These are phyloP conservation scores for Gracilaria gracilis DNA, from an alignment of 23 red algal genomes.

Conservation along the genomic window DNA sequence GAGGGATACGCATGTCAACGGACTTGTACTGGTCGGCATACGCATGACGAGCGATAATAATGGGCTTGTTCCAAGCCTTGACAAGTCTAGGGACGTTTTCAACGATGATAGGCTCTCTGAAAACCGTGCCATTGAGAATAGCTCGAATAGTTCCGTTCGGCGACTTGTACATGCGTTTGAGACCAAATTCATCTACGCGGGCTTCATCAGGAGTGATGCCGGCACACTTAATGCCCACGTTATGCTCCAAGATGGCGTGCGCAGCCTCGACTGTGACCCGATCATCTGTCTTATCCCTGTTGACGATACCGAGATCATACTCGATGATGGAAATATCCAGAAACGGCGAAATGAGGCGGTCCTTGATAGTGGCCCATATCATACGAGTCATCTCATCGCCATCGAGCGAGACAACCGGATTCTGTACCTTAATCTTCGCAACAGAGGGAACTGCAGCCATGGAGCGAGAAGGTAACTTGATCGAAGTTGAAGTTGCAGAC, in stretches of 20 bases:
- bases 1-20: conserved; percentile 66
- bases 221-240: conserved; percentile 91
- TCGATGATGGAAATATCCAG: conserved; percentile 80
- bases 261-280: conserved; percentile 88
- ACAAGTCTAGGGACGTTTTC: conserved; percentile 85
- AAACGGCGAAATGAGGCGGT: conserved; percentile 80
- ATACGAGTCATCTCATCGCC: conserved; percentile 92
- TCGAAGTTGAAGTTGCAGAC: neutral
- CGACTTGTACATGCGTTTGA: conserved; percentile 92
- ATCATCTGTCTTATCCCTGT: conserved; percentile 89
- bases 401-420: conserved; percentile 90
- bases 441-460: neutral
- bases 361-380: conserved; percentile 88
- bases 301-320: conserved; percentile 87
- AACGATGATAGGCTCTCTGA: conserved; percentile 91
- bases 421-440: conserved; percentile 77
- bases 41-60: conserved; percentile 89
- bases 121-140: conserved; percentile 93
- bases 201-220: conserved; percentile 87
- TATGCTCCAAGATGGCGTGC: conserved; percentile 84
- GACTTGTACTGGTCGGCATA: conserved; percentile 92
- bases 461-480: neutral
- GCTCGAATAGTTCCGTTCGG: conserved; percentile 92
- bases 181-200: conserved; percentile 86
- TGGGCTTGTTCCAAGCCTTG: conserved; percentile 87